Evolutionary conservation across 2,329 filamentous ascomycete genomes (phyloP).

Genomic region (Colletotrichum sp.): DNA sequence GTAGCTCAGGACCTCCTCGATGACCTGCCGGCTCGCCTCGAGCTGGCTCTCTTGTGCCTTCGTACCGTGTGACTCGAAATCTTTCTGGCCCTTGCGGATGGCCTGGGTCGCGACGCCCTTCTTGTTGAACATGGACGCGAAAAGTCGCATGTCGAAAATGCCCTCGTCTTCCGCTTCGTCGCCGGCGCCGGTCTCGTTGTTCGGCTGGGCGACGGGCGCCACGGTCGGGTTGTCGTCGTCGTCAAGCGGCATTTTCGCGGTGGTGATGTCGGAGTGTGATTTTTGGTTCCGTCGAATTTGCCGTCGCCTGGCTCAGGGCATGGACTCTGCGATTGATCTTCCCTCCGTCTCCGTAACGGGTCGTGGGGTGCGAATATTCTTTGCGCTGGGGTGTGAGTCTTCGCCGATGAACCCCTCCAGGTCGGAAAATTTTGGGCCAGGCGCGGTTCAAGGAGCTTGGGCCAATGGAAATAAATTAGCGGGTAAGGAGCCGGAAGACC

Average conservation of each 20-base stretch:
- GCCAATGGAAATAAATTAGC: background rate
- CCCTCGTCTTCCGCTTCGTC: slow-evolving; percentile 77
- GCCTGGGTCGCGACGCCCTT: slow-evolving; percentile 61
- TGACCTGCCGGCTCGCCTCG: slow-evolving; percentile 80
- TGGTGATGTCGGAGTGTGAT: background rate
- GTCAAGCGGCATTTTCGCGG: slow-evolving; percentile 43
- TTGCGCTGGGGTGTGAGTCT: background rate
- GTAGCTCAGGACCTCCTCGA: slow-evolving; percentile 85
- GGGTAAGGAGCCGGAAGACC: slow-evolving; percentile 1
- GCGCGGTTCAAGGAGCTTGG: background rate
- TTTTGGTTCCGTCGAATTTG: accelerated
- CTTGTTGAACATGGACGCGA: slow-evolving; percentile 57
- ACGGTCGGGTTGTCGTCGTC: slow-evolving; percentile 43
- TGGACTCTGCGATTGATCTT: background rate
- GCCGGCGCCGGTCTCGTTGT: slow-evolving; percentile 23
- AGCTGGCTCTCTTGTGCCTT: slow-evolving; percentile 79
- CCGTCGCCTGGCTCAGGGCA: background rate
- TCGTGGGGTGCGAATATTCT: background rate
- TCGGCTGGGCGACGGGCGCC: slow-evolving; percentile 23
- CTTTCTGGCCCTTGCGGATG: slow-evolving; percentile 93
- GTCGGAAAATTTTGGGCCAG: background rate
- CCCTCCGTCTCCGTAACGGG: background rate
- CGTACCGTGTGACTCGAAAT: slow-evolving; percentile 94
- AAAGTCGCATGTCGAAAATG: slow-evolving; percentile 85
- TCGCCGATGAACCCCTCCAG: background rate